Conservation (phyloP, 306 rosid genomes). For the Canavalia ensiformis region DNA sequence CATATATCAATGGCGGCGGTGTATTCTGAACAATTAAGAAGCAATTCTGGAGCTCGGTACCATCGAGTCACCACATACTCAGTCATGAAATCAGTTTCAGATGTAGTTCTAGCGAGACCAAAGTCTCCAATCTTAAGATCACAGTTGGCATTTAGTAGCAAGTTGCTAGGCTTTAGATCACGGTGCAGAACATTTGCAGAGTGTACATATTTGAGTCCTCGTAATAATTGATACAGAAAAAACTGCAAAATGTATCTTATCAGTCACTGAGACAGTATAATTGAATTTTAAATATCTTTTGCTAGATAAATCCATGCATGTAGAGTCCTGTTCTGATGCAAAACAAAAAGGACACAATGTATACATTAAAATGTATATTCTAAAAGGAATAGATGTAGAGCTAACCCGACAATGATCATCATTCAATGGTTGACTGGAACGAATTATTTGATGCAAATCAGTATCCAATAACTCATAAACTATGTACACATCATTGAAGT, state of each 20-base stretch:
- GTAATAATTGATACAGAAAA: slow-evolving; percentile 90
- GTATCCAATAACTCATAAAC: slow-evolving; percentile 94
- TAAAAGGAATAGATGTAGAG: slow-evolving; percentile 38
- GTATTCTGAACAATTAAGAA: slow-evolving; percentile 94
- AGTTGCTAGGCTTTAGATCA: slow-evolving; percentile 95
- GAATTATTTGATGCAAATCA: slow-evolving; percentile 91
- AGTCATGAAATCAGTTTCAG: slow-evolving; percentile 98
- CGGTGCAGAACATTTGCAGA: slow-evolving; percentile 96
- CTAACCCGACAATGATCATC: slow-evolving; percentile 98
- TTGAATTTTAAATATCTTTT: slow-evolving; percentile 24
- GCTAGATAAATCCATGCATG: slow-evolving; percentile 29
- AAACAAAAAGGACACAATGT: neutral
- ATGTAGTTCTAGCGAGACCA: slow-evolving; percentile 98
- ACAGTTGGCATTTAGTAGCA: slow-evolving; percentile 87
- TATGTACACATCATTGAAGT: slow-evolving; percentile 90
- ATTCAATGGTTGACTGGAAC: slow-evolving; percentile 78
- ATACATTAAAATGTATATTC: slow-evolving; percentile 41
- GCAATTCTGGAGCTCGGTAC: slow-evolving; percentile 97
- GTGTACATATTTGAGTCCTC: slow-evolving; percentile 92
- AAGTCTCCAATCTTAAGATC: slow-evolving; percentile 98
- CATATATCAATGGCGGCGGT: slow-evolving; percentile 98
- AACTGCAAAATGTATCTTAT: slow-evolving; percentile 81
- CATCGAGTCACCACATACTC: slow-evolving; percentile 98
- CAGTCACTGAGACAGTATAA: slow-evolving; percentile 48
- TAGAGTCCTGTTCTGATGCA: neutral